Base-by-base conservation (phyloP, 257 asterid genomes). In the Perilla frutescens region DNA sequence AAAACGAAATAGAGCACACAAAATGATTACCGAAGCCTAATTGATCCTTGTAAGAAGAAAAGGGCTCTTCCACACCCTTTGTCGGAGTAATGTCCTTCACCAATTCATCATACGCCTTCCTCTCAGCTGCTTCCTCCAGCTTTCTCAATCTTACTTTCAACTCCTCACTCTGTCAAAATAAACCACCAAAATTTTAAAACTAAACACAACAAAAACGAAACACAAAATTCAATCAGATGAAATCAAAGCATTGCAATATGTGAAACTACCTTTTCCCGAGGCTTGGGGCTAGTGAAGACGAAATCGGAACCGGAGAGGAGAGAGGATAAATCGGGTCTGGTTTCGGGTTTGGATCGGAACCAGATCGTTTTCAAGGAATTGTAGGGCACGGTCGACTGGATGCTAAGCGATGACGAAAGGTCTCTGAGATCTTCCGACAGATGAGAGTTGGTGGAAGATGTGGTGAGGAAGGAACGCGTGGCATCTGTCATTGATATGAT, bases 1-100 rank as follows among this genome's bases (percentile, higher is more conserved):
- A 62, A 29, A 68, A 73, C 15, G 56, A 61, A 36, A 57, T 29
- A 49, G 29, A 10, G 11, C 1, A 62, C 15, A 20, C 11, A 74
- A 67, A 29, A 13, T 37, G 40, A 62, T 79, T 66, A 94, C 99
- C 99, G 55, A 94, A 90, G 63, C 99, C 99, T 34, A 94, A 47
- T 78, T 94, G 99, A 86, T 94, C 96, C 81, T 94, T 91, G 88
- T 91, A 94, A 66, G 99, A 81, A 72, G 99, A 94, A 74, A 94
- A 94, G 51, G 99, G 98, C 75, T 94, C 98, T 48, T 79, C 87
- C 36, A 78, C 90, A 15, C 70, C 40, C 79, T 82, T 90, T 79
- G 4, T 86, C 2, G 96, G 98, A 26, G 98, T 85, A 76, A 94
- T 85, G 74, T 91, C 98, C 86, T 90, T 88, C 75, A 94, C 99